Conservation (phyloP, 1,284 basidiomycete species). For the Tremellales sp. region DNA sequence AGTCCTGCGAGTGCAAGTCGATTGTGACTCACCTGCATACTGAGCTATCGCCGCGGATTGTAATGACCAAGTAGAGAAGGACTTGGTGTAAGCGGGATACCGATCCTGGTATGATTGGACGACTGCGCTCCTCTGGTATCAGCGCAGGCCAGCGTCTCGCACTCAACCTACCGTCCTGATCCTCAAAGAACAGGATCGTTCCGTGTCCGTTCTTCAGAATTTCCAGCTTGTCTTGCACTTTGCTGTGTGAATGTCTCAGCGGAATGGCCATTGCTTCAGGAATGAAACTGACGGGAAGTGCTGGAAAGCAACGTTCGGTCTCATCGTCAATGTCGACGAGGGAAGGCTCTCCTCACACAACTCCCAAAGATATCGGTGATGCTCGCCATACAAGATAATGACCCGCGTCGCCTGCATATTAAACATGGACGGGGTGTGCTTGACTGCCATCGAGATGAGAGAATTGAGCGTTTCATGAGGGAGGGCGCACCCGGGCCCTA, state of each 20-base stretch:
- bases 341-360: constrained; percentile 2
- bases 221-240: constrained; percentile 7
- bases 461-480: too few species aligned
- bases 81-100: constrained; percentile 9
- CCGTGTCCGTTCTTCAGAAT: constrained; percentile 5
- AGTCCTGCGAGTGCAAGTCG: neutral
- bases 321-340: constrained; percentile 3
- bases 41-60: constrained; percentile 13
- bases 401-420: constrained; percentile 15
- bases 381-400: constrained; percentile 8
- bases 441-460: too few species aligned
- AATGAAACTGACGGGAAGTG: constrained; percentile 11
- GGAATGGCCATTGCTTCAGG: neutral
- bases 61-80: constrained; percentile 7
- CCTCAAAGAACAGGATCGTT: constrained; percentile 14
- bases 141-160: neutral
- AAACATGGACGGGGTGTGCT: constrained; percentile 16
- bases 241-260: neutral
- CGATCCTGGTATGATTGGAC: neutral
- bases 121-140: constrained; percentile 1
- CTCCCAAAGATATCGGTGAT: constrained; percentile 11
- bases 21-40: constrained; percentile 7
- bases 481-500: too few species aligned
- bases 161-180: constrained; percentile 3
- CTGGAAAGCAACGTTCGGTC: constrained; percentile 11